Evolutionary conservation across 352 stramenopile species (phyloP).

Genomic region (Globisporangium nunn): DNA sequence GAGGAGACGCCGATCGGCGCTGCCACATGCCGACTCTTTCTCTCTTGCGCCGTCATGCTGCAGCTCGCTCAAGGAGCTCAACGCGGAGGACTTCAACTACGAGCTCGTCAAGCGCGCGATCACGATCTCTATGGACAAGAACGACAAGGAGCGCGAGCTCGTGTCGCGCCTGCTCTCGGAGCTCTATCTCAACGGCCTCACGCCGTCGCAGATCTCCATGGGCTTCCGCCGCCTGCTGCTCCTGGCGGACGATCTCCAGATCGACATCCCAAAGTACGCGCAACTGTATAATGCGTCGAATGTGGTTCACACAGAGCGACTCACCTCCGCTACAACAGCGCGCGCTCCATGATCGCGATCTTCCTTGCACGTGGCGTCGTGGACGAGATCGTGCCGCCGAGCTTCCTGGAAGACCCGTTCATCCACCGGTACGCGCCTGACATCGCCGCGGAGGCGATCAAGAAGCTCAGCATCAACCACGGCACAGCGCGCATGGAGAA

Average conservation of each 20-base stretch:
- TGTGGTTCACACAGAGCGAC: too few relatives aligned
- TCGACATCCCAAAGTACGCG: constrained; percentile 89
- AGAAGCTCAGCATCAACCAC: constrained; percentile 96
- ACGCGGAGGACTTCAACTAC: constrained; percentile 80
- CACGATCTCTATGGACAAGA: constrained; percentile 93
- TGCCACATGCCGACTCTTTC: too few relatives aligned
- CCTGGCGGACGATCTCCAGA: constrained; percentile 92
- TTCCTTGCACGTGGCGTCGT: constrained; percentile 97
- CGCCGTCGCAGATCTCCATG: constrained; percentile 68
- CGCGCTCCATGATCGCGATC: constrained; percentile 90
- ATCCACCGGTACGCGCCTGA: constrained; percentile 90
- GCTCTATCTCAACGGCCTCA: constrained; percentile 88
- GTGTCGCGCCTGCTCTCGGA: constrained; percentile 90
- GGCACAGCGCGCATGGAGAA: constrained; percentile 93
- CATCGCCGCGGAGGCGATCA: constrained; percentile 94
- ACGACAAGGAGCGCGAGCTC: constrained; percentile 89
- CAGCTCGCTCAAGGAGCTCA: constrained; percentile 62
- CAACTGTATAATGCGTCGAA: too few relatives aligned
- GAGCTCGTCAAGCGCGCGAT: constrained; percentile 94
- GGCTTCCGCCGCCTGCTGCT: constrained; percentile 97
- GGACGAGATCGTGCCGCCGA: constrained; percentile 97
- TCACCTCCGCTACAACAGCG: constrained; percentile 13
- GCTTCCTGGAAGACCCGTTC: constrained; percentile 95
- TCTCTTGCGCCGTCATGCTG: neutral
- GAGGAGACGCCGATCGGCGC: too few relatives aligned